These are phyloP conservation scores for Lactifluus pinguis DNA, from an alignment of 768 basidiomycete species.

Conservation along the genomic window DNA sequence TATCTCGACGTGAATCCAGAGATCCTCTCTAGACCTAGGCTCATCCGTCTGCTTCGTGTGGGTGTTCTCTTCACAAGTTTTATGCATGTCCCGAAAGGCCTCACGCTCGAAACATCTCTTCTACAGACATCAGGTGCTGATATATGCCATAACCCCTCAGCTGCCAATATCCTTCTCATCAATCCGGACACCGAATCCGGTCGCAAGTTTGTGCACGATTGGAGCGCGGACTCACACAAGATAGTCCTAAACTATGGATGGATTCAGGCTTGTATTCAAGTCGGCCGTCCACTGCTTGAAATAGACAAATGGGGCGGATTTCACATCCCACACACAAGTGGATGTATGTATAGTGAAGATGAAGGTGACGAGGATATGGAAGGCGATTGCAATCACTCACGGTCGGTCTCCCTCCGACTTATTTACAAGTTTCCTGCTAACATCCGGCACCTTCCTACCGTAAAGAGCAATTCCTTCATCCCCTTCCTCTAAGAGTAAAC, in stretches of 20 bases:
- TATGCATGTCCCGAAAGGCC: neutral
- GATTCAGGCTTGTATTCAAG: conserved; percentile 39
- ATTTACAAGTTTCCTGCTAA: neutral
- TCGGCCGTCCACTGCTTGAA: conserved; percentile 36
- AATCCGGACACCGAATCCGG: conserved; percentile 45
- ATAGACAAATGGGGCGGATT: conserved; percentile 45
- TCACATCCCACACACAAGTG: conserved; percentile 16
- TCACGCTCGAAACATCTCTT: neutral
- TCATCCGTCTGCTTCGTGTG: conserved; percentile 32
- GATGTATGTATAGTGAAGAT: conserved; percentile 13
- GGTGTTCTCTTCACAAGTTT: neutral
- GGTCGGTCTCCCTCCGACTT: neutral
- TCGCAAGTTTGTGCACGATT: conserved; percentile 47
- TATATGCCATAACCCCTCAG: conserved; percentile 41
- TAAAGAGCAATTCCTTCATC: neutral
- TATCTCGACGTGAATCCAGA: conserved; percentile 49
- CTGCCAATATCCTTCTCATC: conserved; percentile 52
- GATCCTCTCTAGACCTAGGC: conserved; percentile 39
- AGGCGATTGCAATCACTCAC: neutral
- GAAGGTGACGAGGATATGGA: conserved; percentile 4
- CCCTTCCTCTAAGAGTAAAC: neutral
- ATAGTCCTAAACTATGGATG: conserved; percentile 46
- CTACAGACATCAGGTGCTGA: conserved; percentile 46
- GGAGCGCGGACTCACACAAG: conserved; percentile 40
- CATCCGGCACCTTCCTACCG: neutral